A percentile compares a stretch with the other conserved stretches of the same genome.
Evolutionary conservation across 2,329 filamentous ascomycete genomes (phyloP).

Genomic region (Aureobasidium subglaciale): DNA sequence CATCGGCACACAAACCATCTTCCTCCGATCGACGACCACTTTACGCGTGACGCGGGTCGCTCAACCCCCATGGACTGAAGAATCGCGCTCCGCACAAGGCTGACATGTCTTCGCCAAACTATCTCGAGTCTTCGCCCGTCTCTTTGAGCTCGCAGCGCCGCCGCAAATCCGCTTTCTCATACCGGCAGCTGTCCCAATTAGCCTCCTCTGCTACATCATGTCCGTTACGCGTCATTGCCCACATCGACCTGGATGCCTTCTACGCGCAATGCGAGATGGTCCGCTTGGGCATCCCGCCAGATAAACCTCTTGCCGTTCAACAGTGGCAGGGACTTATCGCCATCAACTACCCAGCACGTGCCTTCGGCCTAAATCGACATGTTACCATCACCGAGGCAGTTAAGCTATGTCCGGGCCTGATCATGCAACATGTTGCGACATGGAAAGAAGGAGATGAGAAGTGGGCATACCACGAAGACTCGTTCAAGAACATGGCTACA

Average conservation of each 20-base stretch:
- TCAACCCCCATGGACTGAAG: background rate
- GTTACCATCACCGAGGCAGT: constrained; percentile 73
- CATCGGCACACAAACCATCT: too few relatives aligned
- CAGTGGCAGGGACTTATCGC: constrained; percentile 95
- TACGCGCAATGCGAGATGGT: constrained; percentile 94
- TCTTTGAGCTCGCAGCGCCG: constrained; percentile 31
- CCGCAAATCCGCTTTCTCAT: constrained; percentile 68
- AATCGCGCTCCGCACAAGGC: background rate
- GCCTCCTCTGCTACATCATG: constrained; percentile 62
- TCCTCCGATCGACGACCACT: background rate
- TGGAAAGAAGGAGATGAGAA: constrained; percentile 87
- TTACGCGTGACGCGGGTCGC: constrained; percentile 14
- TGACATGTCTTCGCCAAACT: constrained; percentile 42
- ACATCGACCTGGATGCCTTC: constrained; percentile 95
- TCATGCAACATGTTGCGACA: constrained; percentile 88
- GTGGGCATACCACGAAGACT: constrained; percentile 86
- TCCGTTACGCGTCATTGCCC: constrained; percentile 79
- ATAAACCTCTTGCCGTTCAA: constrained; percentile 81
- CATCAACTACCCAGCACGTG: constrained; percentile 87
- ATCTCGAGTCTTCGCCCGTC: constrained; percentile 40
- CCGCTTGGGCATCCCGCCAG: constrained; percentile 64
- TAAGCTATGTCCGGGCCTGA: constrained; percentile 76
- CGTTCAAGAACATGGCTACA: constrained; percentile 68
- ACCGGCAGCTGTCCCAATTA: constrained; percentile 72
- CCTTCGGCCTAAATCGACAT: constrained; percentile 71